phyloP scores from a whole-genome alignment of 371 early-diverging fungal species.

The Blastocladiella emersonii region DNA sequence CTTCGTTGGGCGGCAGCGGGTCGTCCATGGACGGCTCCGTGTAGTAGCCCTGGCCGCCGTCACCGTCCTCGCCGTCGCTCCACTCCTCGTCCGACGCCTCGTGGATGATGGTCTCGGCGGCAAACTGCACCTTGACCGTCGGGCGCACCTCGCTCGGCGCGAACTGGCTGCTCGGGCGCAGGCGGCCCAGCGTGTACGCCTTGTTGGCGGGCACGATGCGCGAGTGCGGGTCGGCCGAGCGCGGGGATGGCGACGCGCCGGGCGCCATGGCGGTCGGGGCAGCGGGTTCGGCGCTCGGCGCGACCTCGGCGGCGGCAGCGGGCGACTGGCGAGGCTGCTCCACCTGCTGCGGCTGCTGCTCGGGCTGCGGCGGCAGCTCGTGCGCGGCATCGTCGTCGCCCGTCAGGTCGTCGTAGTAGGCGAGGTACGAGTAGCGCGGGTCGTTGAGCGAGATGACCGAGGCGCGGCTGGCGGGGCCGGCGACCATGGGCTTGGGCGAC shows the following conservation, averaged over 20 bases:
- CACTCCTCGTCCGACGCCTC: neutral
- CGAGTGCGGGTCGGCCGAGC: neutral
- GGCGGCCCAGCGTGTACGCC: neutral
- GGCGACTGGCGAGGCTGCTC: too few relatives aligned
- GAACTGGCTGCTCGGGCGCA: neutral
- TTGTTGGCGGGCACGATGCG: neutral
- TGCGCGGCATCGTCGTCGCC: neutral
- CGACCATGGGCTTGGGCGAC: neutral
- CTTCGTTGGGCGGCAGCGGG: neutral
- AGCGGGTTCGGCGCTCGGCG: too few relatives aligned
- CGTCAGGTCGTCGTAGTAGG: neutral
- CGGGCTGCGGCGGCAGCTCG: neutral
- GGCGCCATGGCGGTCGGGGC: neutral
- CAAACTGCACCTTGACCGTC: neutral
- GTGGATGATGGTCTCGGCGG: slow-evolving; percentile 1
- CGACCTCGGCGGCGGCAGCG: too few relatives aligned
- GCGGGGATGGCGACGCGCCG: neutral
- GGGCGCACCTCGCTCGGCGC: neutral
- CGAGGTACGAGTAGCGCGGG: neutral
- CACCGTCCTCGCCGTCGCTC: neutral
- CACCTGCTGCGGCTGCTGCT: neutral
- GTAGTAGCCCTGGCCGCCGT: neutral
- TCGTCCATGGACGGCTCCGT: too few relatives aligned
- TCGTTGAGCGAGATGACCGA: neutral
- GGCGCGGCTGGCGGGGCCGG: neutral